phyloP scores from a whole-genome alignment of 2,329 filamentous ascomycete genomes.

The Ophiostoma fasciatum region DNA sequence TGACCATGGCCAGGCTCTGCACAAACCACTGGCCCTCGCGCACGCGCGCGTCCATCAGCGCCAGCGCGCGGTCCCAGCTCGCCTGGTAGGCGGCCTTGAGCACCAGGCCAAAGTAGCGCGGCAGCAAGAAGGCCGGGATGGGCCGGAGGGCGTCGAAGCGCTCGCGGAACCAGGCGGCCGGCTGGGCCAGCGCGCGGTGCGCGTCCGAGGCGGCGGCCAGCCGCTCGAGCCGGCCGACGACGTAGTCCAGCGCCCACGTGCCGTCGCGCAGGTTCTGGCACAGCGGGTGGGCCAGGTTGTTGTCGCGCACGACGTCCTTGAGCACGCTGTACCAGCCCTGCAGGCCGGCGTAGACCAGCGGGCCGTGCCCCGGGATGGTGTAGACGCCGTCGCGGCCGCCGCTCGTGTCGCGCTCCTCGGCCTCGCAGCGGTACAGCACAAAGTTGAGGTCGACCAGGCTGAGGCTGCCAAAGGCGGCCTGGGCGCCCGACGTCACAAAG shows the following conservation, averaged over 20 bases:
- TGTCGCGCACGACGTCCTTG: slow-evolving; percentile 69
- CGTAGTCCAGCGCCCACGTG: slow-evolving; percentile 85
- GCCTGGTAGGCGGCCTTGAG: slow-evolving; percentile 79
- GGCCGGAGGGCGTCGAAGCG: slow-evolving; percentile 75
- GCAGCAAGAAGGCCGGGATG: slow-evolving; percentile 78
- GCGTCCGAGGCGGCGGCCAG: slow-evolving; percentile 45
- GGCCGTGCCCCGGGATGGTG: slow-evolving; percentile 67
- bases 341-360: slow-evolving; percentile 86
- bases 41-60: slow-evolving; percentile 65
- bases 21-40: slow-evolving; percentile 76
- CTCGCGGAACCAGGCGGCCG: slow-evolving; percentile 65
- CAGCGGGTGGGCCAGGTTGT: slow-evolving; percentile 82
- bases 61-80: slow-evolving; percentile 61
- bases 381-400: slow-evolving; percentile 76
- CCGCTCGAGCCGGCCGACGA: slow-evolving; percentile 60
- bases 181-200: slow-evolving; percentile 46
- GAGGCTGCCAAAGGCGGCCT: slow-evolving; percentile 60
- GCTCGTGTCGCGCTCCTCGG: slow-evolving; percentile 70
- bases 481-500: slow-evolving; percentile 70
- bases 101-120: slow-evolving; percentile 83
- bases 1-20: slow-evolving; percentile 79
- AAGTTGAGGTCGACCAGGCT: slow-evolving; percentile 79
- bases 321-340: slow-evolving; percentile 97
- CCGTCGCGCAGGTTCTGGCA: slow-evolving; percentile 87
- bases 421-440: slow-evolving; percentile 77